Evolutionary conservation across 495 filamentous ascomycete species (phyloP), one percentile per base, ranked within the genome.

Genomic region (Hypoxylon fuscum): DNA sequence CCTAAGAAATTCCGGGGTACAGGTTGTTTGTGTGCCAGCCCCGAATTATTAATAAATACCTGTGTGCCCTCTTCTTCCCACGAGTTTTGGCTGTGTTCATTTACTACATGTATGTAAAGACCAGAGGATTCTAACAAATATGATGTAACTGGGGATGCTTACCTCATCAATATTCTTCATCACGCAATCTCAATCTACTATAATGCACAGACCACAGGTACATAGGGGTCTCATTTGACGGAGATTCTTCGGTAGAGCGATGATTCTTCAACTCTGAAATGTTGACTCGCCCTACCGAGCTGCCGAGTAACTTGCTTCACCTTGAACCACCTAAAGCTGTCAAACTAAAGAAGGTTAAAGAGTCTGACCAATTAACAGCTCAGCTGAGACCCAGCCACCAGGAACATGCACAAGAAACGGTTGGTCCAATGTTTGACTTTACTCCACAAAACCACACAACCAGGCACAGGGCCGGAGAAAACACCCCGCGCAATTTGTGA

Each of bases 401-500:
- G 62, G 62, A 65, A 55, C 62, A 38, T n/a, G 32, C 32, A n/a
- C n/a, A n/a, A 35, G 25, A 35, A 35, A 35, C n/a, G 35, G 35
- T 14, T n/a, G n/a, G n/a, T n/a, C n/a, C n/a, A n/a, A 12, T 14
- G 35, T 1, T 27, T 27, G 25, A 8, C 8, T 27, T 27, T 15
- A 38, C 35, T 38, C 35, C 31, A 34, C 31, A 34, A 34, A 12
- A n/a, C 11, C 35, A 2, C 35, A 14, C 11, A 38, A 12, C 4
- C 35, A 2, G n/a, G 12, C 35, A 38, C 25, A 27, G 25, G 35
- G 32, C 12, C 2, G 12, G 29, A 55, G 41, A 63, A 57, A 64
- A 49, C 49, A 54, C 60, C 60, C 60, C 60, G 60, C 60, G 60
- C 54, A 64, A 64, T 53, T 53, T 57, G 35, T 42, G 46, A n/a